Conservation (phyloP, 148 eudicot species). For the Fagopyrum homotropicum region DNA sequence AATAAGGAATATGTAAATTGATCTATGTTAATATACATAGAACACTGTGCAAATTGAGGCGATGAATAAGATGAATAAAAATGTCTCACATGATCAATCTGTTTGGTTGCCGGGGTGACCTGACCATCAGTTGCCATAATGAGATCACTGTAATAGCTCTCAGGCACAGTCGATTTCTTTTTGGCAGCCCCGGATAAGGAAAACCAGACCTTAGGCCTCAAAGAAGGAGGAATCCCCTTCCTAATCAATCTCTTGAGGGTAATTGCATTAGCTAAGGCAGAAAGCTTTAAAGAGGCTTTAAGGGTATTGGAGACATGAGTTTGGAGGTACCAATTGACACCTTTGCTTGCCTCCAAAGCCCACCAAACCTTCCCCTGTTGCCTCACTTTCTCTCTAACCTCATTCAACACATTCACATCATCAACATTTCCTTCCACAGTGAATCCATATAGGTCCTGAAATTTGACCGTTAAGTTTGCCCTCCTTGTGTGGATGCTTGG, state of each 20-base stretch:
- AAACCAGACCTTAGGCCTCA: conserved; percentile 91
- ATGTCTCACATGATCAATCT: conserved; percentile 90
- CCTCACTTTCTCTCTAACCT: conserved; percentile 89
- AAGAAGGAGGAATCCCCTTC: conserved; percentile 78
- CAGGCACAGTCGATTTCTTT: conserved; percentile 94
- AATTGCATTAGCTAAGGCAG: conserved; percentile 66
- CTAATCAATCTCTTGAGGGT: conserved; percentile 77
- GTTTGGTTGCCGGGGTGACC: conserved; percentile 80
- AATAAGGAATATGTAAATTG: background rate
- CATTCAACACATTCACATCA: conserved; percentile 96
- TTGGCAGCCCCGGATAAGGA: conserved; percentile 87
- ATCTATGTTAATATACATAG: background rate
- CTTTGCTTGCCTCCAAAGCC: conserved; percentile 86
- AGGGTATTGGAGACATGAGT: conserved; percentile 45
- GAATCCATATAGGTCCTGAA: conserved; percentile 88
- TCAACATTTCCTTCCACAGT: conserved; percentile 94
- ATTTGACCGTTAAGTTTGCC: conserved; percentile 83
- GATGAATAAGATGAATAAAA: background rate
- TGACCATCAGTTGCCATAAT: conserved; percentile 69
- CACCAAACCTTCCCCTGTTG: conserved; percentile 95
- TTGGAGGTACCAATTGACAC: conserved; percentile 84
- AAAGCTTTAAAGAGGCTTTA: conserved; percentile 63
- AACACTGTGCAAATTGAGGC: background rate
- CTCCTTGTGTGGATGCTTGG: conserved; percentile 90
- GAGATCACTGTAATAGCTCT: conserved; percentile 81